A percentile compares a stretch with the other conserved stretches of the same genome.
Evolutionary conservation across 495 filamentous ascomycete genomes (phyloP).

Genomic region (Penicillium riverlandense): DNA sequence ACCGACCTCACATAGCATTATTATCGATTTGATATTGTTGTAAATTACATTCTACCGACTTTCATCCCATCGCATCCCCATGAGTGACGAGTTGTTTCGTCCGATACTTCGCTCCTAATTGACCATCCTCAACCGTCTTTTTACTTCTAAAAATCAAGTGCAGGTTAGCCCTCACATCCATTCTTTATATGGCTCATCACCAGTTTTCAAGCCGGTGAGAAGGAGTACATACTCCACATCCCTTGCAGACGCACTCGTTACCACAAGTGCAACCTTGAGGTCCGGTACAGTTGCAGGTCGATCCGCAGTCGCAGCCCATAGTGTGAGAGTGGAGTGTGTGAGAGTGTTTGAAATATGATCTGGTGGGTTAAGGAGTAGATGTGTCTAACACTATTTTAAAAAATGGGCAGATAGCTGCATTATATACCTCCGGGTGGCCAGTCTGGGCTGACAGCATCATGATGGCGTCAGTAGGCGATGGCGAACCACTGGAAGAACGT

Average conservation of each 20-base stretch:
- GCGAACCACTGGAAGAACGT: neutral
- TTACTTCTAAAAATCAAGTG: conserved; percentile 1
- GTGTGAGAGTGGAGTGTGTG: neutral
- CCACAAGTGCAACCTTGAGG: conserved; percentile 31
- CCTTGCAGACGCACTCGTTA: conserved; percentile 35
- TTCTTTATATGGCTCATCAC: conserved; percentile 2
- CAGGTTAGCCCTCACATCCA: conserved; percentile 10
- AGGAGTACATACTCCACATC: conserved; percentile 36
- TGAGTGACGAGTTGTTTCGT: no score
- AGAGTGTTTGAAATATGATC: neutral
- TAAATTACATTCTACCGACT: neutral
- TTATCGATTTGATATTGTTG: neutral
- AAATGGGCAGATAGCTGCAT: neutral
- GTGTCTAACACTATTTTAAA: no score
- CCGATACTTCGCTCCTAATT: no score
- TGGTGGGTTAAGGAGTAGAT: neutral
- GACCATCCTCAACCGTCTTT: neutral
- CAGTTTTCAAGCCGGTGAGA: conserved; percentile 1
- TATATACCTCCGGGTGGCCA: conserved; percentile 1
- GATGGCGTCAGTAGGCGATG: conserved; percentile 15
- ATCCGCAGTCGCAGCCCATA: conserved; percentile 38
- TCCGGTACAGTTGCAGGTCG: conserved; percentile 30
- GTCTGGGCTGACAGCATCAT: conserved; percentile 7
- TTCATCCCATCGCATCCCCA: no score
- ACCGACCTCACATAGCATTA: neutral